Evolutionary conservation across 2,329 filamentous ascomycete species (phyloP).

Genomic region (Mycogone perniciosa): DNA sequence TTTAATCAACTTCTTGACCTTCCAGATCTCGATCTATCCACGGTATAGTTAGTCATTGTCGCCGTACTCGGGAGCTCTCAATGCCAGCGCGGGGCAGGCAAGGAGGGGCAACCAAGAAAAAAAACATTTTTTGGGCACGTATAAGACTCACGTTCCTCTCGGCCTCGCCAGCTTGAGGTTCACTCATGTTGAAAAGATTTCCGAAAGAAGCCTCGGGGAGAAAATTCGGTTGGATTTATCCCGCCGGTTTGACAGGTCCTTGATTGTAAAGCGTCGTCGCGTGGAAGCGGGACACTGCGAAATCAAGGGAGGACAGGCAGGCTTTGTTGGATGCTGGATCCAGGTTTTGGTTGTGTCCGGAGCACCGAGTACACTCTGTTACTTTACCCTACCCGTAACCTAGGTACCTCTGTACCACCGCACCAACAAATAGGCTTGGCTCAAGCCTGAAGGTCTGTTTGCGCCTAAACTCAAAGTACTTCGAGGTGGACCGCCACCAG

Average conservation of each 20-base stretch:
- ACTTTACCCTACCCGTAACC: constrained; percentile 6
- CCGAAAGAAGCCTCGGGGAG: background rate
- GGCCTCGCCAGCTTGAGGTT: constrained; percentile 80
- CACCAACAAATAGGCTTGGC: constrained; percentile 3
- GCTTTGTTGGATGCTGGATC: constrained; percentile 25
- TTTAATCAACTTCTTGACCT: constrained; percentile 99
- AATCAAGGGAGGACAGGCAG: constrained; percentile 2
- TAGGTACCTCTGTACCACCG: background rate
- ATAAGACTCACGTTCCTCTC: constrained; percentile 76
- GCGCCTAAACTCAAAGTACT: background rate
- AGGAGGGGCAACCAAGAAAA: constrained; percentile 19
- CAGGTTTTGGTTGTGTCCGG: constrained; percentile 26
- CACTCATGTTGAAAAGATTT: constrained; percentile 64
- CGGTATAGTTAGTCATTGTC: constrained; percentile 8
- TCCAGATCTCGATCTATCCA: constrained; percentile 71
- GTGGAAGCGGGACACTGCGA: constrained; percentile 13
- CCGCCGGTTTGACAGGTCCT: constrained; percentile 10
- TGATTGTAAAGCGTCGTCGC: constrained; percentile 10
- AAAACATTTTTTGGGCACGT: constrained; percentile 15
- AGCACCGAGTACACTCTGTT: constrained; percentile 5
- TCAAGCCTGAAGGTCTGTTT: background rate
- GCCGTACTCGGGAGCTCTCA: background rate
- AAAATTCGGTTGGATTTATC: constrained; percentile 5
- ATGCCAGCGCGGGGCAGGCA: constrained; percentile 25
- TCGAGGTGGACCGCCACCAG: constrained; percentile 1